Evolutionary conservation across 139 green algal genomes (phyloP).

Genomic region (Spirogloea muscicola): DNA sequence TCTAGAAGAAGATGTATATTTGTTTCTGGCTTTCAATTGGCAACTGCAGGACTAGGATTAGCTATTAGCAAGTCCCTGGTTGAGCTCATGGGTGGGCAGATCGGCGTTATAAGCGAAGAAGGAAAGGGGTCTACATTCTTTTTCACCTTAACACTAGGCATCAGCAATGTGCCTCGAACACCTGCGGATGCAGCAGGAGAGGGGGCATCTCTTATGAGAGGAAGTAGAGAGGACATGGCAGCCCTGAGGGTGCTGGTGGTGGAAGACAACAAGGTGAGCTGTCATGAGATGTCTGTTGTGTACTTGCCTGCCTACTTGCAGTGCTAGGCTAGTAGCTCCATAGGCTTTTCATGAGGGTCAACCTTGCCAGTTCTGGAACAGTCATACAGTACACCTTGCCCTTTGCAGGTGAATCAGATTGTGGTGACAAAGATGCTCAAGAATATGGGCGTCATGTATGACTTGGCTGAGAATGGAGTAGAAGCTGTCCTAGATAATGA

Average conservation of each 20-base stretch:
- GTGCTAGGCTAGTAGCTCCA: no score
- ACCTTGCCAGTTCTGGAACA: no score
- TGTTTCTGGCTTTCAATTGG: no score
- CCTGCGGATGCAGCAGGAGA: not conserved
- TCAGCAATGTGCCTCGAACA: conserved; percentile 1
- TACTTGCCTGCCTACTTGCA: no score
- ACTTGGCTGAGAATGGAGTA: conserved; percentile 24
- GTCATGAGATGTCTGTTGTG: no score
- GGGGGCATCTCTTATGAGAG: not conserved
- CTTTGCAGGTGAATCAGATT: conserved; percentile 39
- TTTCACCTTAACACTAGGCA: conserved; percentile 17
- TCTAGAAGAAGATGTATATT: no score
- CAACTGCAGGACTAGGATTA: conserved; percentile 18
- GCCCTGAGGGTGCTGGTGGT: conserved; percentile 16
- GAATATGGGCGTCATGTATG: conserved; percentile 23
- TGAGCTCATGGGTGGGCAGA: conserved; percentile 24
- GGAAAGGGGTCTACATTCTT: conserved; percentile 30
- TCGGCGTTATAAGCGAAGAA: conserved; percentile 11
- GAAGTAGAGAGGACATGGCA: not conserved
- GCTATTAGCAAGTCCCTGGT: conserved; percentile 35
- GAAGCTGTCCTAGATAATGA: conserved; percentile 6
- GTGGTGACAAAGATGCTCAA: conserved; percentile 31
- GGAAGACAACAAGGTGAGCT: conserved; percentile 43
- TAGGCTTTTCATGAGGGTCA: no score
- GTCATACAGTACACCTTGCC: no score